Base-by-base conservation (phyloP, 305 asterid genomes). In the Solanum hybrid region DNA sequence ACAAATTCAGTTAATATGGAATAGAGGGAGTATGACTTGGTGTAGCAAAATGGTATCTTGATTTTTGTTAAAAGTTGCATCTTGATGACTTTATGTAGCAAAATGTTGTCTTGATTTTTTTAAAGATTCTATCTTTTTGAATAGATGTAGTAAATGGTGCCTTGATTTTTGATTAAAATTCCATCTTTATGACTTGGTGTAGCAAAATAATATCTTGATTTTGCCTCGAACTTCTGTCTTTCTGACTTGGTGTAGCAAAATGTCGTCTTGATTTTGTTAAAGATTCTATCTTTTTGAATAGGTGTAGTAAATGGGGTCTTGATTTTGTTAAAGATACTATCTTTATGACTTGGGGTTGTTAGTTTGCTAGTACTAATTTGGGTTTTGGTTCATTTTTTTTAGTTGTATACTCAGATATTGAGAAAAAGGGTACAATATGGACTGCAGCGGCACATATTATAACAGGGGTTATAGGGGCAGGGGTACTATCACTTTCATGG, bases 381-480 rank as follows among this genome's bases (percentile, higher is more conserved):
- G 85, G 32, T n/a, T 46, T 24, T 82, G 72, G 72, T 29, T 82
- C 11, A 42, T 46, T 82, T 16, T 10, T 5, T 81, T 27, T 8
- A 42, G 71, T 46, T 46, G 35, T 26, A 14, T 80, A 80, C 86
- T 80, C 86, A 26, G 73, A 29, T 46, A 46, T 5, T 46, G 29
- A 7, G 71, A 82, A 16, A 42, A 42, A 82, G 27, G 98, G 99
- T 90, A 96, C 96, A n/a, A 31, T 89, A 88, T 95, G 97, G 99
- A 95, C 94, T 17, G 97, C 95, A 24, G 84, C 90, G 78, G 97
- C 98, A 7, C 98, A 97, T 82, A 93, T 96, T 79, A 95, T 97
- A 77, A 94, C 98, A 2, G 98, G 95, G 3, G 98, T 95, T 78
- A 94, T 97, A 16, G 98, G 98, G n/a, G 94, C 99, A 3, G 98